Base-by-base conservation (phyloP, 225 moss, liverwort and hornwort species). In the Polytrichum commune region DNA sequence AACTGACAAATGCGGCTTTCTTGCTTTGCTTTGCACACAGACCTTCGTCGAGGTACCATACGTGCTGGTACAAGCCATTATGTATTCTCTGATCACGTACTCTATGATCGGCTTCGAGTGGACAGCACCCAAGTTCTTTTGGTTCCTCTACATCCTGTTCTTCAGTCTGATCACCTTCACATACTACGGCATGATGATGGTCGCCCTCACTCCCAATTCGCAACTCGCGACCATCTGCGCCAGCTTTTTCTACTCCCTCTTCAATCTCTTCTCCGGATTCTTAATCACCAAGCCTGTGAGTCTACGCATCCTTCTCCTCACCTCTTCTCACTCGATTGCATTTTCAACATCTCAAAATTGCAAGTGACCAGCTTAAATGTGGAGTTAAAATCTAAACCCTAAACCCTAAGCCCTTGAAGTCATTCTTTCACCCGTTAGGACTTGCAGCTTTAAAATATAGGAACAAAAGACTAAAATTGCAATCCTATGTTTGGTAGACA, bases 261-360 rank as follows among this genome's bases (percentile, higher is more conserved):
- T 86, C 83, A 86, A 86, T 71, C 83, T 86, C 68, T 86, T 83
- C 78, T 86, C 83, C 8, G 83, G 86, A 60, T 86, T 83, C 70
- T 60, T 86, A 33, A 80, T 86, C 4, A 23, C 53, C n/a, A 80
- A 74, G 58, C 76, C 80, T 5, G 85, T 82, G 69, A 20, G 73
- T 67, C 13, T 26, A 33, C 54, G n/a, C 7, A 19, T 54, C 32
- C 64, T 6, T 13, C 13, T 16, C 10, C 22, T 60, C 22, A 60
- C n/a, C 60, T 60, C 22, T 10, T 10, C 6, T 60, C 22, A 60
- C 7, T 60, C 20, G 22, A 60, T n/a, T n/a, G 22, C n/a, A 22
- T 60, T 60, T 19, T 60, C 60, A 46, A 46, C 13, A 46, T 46
- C 46, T 46, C 10, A 46, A 46, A 46, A 46, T 46, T 46, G 13